phyloP scores from a whole-genome alignment of 2,329 filamentous ascomycete species.

The Pseudopyricularia cyperi region DNA sequence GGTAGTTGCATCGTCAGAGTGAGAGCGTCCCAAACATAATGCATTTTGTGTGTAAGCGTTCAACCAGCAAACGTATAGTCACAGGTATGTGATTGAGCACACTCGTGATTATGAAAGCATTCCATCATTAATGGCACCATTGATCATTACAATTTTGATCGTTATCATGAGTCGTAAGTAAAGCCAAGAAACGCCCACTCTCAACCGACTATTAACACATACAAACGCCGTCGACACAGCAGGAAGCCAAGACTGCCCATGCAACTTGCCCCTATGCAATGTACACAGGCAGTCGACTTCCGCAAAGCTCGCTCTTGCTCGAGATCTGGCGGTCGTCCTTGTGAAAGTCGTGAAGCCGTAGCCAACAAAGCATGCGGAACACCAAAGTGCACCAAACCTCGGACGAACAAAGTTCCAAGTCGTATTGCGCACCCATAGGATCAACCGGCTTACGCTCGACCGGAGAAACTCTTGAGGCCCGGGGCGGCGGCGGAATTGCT shows the following conservation, averaged over 20 bases:
- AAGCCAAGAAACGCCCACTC: background rate
- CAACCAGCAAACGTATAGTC: no score
- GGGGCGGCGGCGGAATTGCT: background rate
- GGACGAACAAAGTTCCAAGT: conserved; percentile 7
- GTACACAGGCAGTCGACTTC: conserved; percentile 42
- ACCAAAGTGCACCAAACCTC: conserved; percentile 42
- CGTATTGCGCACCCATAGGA: background rate
- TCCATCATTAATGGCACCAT: background rate
- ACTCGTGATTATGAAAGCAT: no score
- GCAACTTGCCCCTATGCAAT: conserved; percentile 21
- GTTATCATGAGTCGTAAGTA: background rate
- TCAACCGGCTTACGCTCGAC: background rate
- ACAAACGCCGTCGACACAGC: background rate
- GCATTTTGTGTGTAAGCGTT: no score
- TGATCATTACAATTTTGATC: background rate
- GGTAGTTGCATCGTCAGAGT: no score
- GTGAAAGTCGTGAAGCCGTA: conserved; percentile 43
- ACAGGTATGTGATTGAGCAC: no score
- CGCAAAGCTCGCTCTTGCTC: conserved; percentile 35
- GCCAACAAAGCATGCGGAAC: conserved; percentile 45
- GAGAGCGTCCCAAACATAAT: no score
- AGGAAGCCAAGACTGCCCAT: background rate
- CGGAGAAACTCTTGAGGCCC: background rate
- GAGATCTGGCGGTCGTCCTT: conserved; percentile 37
- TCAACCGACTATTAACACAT: background rate